phyloP scores from a whole-genome alignment of 2,329 filamentous ascomycete genomes.

The Volutella citrinella region DNA sequence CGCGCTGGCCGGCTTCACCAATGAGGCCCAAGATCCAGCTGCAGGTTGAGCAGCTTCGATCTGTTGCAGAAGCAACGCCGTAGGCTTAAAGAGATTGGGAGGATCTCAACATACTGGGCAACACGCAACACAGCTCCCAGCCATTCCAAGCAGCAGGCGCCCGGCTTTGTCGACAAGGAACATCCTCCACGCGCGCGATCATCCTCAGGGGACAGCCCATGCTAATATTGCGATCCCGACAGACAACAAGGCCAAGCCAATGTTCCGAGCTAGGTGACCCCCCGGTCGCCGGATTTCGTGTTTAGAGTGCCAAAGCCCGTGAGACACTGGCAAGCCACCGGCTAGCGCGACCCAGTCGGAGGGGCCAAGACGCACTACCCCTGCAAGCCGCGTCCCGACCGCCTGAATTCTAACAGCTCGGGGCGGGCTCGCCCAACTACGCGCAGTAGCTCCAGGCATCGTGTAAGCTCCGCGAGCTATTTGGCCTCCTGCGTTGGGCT shows the following conservation, averaged over 20 bases:
- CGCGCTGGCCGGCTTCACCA: too few relatives aligned
- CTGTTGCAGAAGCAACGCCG: neutral
- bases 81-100: conserved; percentile 5
- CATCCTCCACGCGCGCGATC: conserved; percentile 12
- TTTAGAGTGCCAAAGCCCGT: conserved; percentile 16
- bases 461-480: too few relatives aligned
- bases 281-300: conserved; percentile 22
- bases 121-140: conserved; percentile 4
- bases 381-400: conserved; percentile 17
- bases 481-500: too few relatives aligned
- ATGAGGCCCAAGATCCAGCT: too few relatives aligned
- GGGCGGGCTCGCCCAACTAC: too few relatives aligned
- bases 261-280: conserved; percentile 13
- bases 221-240: conserved; percentile 19
- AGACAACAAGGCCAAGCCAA: conserved; percentile 8
- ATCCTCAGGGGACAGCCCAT: conserved; percentile 14
- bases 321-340: conserved; percentile 23
- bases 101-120: conserved; percentile 8
- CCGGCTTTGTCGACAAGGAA: neutral
- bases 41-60: neutral
- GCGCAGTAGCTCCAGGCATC: too few relatives aligned
- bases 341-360: conserved; percentile 17
- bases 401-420: conserved; percentile 7
- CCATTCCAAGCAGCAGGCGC: conserved; percentile 2
- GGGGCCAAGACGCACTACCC: conserved; percentile 14